Evolutionary conservation across 208 protist species (phyloP).

Genomic region (Trichomonas gallinae): DNA sequence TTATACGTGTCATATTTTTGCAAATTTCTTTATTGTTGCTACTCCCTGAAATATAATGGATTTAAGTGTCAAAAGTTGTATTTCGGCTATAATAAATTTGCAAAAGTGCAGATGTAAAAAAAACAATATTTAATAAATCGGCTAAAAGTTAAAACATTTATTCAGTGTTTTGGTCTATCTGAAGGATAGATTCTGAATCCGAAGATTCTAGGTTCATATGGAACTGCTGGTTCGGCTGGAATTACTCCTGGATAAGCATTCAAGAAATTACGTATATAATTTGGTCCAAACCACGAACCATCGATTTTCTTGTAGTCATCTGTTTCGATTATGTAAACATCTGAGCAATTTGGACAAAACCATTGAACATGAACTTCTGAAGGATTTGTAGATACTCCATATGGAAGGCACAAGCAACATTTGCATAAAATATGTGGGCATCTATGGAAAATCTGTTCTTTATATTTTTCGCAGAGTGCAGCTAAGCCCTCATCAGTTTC

Average conservation of each 20-base stretch:
- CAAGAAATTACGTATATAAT: not conserved
- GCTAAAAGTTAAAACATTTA: not conserved
- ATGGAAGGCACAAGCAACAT: not conserved
- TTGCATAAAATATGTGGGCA: not conserved
- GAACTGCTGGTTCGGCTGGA: not conserved
- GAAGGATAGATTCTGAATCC: not conserved
- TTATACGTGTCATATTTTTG: too few species aligned
- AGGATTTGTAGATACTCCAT: not conserved
- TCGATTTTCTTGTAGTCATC: not conserved
- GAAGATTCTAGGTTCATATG: not conserved
- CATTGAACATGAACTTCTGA: not conserved
- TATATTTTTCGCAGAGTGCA: not conserved
- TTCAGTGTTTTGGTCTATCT: not conserved
- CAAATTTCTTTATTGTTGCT: too few species aligned
- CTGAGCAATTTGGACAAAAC: slow-evolving; percentile 3
- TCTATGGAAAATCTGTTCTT: not conserved
- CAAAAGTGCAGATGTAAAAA: too few species aligned
- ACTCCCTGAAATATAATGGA: too few species aligned
- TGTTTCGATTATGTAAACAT: not conserved
- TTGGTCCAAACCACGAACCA: not conserved
- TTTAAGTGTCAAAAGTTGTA: too few species aligned
- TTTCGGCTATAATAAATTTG: too few species aligned
- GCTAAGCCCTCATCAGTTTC: not conserved
- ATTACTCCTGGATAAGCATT: not conserved
- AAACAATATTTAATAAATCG: too few species aligned